Conservation (phyloP, 1,284 basidiomycete genomes). For the Cutaneotrichosporon sp. region DNA sequence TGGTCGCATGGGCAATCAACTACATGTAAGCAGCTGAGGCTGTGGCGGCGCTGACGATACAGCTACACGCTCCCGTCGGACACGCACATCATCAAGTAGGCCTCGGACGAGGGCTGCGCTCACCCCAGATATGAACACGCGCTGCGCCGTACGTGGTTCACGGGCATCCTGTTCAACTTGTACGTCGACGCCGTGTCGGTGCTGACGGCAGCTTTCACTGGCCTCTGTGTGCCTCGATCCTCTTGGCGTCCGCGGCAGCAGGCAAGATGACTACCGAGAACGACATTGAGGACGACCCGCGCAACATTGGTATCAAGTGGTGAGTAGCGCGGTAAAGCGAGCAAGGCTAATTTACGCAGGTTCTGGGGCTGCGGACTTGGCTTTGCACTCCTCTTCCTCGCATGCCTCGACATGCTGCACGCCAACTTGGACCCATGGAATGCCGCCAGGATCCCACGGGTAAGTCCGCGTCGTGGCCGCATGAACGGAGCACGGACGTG, state of each 20-base stretch:
- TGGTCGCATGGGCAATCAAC: slow-evolving; percentile 49
- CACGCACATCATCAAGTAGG: slow-evolving; percentile 23
- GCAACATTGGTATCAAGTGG: slow-evolving; percentile 1
- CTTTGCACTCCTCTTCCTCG: slow-evolving; percentile 39
- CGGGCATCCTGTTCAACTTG: slow-evolving; percentile 43
- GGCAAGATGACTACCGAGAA: slow-evolving; percentile 24
- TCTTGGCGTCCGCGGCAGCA: slow-evolving; percentile 45
- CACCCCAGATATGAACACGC: slow-evolving; percentile 42
- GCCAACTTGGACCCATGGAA: slow-evolving; percentile 23
- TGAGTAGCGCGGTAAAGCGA: not conserved
- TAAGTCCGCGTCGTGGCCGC: slow-evolving; percentile 19
- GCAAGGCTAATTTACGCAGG: not conserved
- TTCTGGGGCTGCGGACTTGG: slow-evolving; percentile 46
- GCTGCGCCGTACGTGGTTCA: slow-evolving; percentile 45
- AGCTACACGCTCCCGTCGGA: slow-evolving; percentile 25
- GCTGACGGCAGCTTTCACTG: slow-evolving; percentile 37
- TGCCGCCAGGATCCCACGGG: slow-evolving; percentile 24
- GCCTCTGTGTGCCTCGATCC: slow-evolving; percentile 43
- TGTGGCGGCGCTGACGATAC: not conserved
- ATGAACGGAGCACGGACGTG: no score
- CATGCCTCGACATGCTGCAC: slow-evolving; percentile 42
- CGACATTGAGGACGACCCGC: not conserved
- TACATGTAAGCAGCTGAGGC: slow-evolving; percentile 44
- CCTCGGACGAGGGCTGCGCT: not conserved
- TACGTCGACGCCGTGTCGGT: slow-evolving; percentile 13